These are phyloP conservation scores for Furcasterigmium furcatum DNA, from an alignment of 2,329 filamentous ascomycete species.

Conservation along the genomic window DNA sequence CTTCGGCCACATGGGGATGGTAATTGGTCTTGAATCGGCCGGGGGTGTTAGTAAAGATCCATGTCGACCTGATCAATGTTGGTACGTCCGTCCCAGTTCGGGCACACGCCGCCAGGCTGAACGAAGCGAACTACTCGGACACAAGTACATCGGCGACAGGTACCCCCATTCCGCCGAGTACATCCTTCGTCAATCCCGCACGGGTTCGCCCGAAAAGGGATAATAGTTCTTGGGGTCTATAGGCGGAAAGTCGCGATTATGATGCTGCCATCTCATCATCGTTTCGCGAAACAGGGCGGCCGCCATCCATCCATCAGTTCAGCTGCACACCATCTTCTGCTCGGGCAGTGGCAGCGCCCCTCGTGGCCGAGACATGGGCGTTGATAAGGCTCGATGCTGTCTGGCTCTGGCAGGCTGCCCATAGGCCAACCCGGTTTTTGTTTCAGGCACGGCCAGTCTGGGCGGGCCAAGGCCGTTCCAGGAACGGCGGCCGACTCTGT, in stretches of 20 bases:
- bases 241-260: not conserved
- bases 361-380: constrained; percentile 3
- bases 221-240: too few species aligned
- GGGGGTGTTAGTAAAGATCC: not conserved
- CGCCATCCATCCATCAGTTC: too few species aligned
- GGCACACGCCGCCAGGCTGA: not conserved
- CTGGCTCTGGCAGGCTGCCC: too few species aligned
- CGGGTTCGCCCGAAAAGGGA: too few species aligned
- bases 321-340: not conserved
- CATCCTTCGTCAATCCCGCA: too few species aligned
- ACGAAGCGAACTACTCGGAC: too few species aligned
- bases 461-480: not conserved
- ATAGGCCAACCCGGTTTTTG: too few species aligned
- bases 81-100: not conserved
- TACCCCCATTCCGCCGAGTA: constrained; percentile 1
- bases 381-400: not conserved
- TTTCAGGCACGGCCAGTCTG: not conserved
- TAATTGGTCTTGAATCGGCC: not conserved
- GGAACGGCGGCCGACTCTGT: not conserved
- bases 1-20: not conserved
- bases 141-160: not conserved
- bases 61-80: not conserved
- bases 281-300: not conserved
- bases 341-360: not conserved
- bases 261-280: not conserved